phyloP scores from a whole-genome alignment of 306 rosid genomes.

The Lathyrus aphaca region DNA sequence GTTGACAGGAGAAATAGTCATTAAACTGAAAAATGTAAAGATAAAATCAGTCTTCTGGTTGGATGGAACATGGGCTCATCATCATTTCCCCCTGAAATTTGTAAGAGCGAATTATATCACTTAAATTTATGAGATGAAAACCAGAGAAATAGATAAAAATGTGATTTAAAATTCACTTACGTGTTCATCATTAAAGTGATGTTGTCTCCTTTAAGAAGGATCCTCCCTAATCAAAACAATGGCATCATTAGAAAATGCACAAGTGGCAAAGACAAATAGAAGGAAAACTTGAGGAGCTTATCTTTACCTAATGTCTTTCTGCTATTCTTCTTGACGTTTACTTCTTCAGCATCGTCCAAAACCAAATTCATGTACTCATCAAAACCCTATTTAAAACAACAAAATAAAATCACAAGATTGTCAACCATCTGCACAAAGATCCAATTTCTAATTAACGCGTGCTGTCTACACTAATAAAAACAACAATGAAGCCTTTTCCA shows the following conservation, averaged over 20 bases:
- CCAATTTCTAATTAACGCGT: slow-evolving; percentile 6
- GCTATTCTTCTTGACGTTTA: slow-evolving; percentile 75
- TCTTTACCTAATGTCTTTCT: slow-evolving; percentile 65
- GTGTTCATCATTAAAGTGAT: slow-evolving; percentile 87
- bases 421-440: neutral
- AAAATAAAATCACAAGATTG: slow-evolving; percentile 7
- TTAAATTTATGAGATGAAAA: neutral
- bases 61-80: slow-evolving; percentile 41
- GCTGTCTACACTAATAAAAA: neutral
- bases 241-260: slow-evolving; percentile 34
- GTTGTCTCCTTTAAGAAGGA: slow-evolving; percentile 89
- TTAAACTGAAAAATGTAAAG: slow-evolving; percentile 32
- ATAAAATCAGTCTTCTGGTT: slow-evolving; percentile 28
- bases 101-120: neutral
- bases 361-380: slow-evolving; percentile 46
- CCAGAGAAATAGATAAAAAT: slow-evolving; percentile 5
- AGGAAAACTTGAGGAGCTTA: neutral
- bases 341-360: slow-evolving; percentile 59
- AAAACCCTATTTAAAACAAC: slow-evolving; percentile 51
- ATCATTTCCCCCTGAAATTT: slow-evolving; percentile 73
- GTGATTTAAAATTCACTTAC: slow-evolving; percentile 51
- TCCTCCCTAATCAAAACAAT: slow-evolving; percentile 62
- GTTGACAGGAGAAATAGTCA: neutral
- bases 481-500: slow-evolving; percentile 7
- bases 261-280: slow-evolving; percentile 13